These are phyloP conservation scores for Colletotrichum sp. DNA, from an alignment of 2,329 filamentous ascomycete species.

Conservation along the genomic window DNA sequence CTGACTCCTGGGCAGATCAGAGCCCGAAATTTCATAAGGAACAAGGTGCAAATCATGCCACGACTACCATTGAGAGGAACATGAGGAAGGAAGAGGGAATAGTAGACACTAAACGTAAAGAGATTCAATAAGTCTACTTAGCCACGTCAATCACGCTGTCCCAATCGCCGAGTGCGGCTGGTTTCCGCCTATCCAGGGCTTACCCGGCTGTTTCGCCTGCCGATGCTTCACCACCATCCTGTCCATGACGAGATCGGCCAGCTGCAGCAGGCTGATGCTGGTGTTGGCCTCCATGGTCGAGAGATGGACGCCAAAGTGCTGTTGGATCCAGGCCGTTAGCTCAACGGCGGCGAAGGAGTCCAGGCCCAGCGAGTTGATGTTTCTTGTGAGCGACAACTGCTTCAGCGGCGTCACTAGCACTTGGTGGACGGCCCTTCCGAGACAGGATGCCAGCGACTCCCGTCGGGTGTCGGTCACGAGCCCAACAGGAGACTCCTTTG, in stretches of 20 bases:
- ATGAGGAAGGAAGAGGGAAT: background rate
- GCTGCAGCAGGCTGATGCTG: background rate
- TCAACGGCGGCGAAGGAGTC: slow-evolving; percentile 35
- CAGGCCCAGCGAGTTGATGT: slow-evolving; percentile 47
- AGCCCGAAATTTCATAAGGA: background rate
- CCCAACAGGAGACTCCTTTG: background rate
- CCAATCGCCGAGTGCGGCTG: background rate
- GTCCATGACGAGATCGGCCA: background rate
- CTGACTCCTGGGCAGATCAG: background rate
- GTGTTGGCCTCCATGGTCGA: background rate
- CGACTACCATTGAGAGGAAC: background rate
- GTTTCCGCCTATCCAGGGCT: background rate
- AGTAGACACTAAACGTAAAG: background rate
- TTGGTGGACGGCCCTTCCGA: background rate
- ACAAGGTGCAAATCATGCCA: background rate
- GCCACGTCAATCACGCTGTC: background rate
- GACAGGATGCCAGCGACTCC: background rate
- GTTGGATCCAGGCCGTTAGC: slow-evolving; percentile 28
- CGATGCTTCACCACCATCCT: background rate
- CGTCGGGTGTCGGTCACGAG: background rate
- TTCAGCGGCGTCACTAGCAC: background rate
- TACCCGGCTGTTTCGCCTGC: background rate
- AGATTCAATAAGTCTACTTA: background rate
- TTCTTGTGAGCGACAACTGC: background rate
- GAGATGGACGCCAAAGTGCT: background rate